Evolutionary conservation across 192 early-diverging fungal genomes (phyloP), one percentile per base, ranked within the genome.

Genomic region (Polychytrium aggregatum): DNA sequence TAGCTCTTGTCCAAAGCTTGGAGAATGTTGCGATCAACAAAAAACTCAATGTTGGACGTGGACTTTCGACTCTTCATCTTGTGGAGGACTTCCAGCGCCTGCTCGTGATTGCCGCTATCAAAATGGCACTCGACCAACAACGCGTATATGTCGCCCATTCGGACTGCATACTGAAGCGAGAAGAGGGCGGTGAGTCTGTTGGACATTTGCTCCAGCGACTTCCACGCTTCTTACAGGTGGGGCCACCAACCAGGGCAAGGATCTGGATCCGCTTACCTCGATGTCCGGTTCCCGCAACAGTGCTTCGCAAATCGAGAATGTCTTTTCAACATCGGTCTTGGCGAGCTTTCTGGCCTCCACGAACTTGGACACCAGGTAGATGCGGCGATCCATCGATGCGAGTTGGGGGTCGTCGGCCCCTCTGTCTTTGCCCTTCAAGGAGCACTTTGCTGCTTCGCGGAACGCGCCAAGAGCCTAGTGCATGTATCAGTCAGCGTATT

Each of bases 91-190:
- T 63, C 53, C 6, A 27, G 38, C 13, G 72, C 65, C 37, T 56
- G 50, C 0, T 58, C 54, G 42, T 53, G 37, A 29, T 71, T 48
- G 21, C 72, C 72, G 37, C 58, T 55, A 0, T 46, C 43, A 28
- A 46, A 63, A 37, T 56, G 55, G 20, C 57, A 48, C 37, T 74
- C 69, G 49, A 78, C 67, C 56, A 78, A 40, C 10, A 75, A 53
- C 16, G 63, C 75, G 48, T 65, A 78, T 11, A 78, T 72, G 50
- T 78, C 75, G 13, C 75, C 71, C 5, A 58, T 40, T 13, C 72
- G 55, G 11, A 78, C 55, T 8, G 56, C 45, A 4, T 48, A 11
- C 74, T 78, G 37, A 2, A 14, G 5, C 26, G 16, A 30, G 2
- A 14, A 36, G 21, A 3, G 35, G 0, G 20, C 9, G 10, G 21